phyloP scores from a whole-genome alignment of 352 stramenopile genomes.

The Thraustochytrium striatum region DNA sequence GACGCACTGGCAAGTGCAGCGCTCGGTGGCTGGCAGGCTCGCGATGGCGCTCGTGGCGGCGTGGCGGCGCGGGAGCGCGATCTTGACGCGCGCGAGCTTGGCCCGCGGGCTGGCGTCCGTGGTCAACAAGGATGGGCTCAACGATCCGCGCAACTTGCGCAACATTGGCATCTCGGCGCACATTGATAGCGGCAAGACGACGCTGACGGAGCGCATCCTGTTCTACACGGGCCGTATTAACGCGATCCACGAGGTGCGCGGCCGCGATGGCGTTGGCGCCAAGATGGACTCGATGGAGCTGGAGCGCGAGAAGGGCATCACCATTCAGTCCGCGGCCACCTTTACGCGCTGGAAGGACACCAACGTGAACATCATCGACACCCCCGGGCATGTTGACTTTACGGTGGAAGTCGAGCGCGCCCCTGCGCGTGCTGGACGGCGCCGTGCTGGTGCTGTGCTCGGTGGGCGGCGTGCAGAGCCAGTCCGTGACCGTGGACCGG shows the following conservation, averaged over 20 bases:
- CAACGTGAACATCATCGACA: conserved; percentile 99
- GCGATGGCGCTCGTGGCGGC: no score
- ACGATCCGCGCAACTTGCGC: conserved; percentile 45
- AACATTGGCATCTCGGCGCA: conserved; percentile 95
- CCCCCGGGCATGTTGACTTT: conserved; percentile 98
- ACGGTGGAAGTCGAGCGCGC: conserved; percentile 97
- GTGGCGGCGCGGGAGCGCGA: no score
- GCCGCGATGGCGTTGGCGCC: conserved; percentile 61
- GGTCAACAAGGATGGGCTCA: no score
- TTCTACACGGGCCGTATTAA: conserved; percentile 99
- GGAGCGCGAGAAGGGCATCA: conserved; percentile 99
- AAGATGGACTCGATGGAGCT: conserved; percentile 99
- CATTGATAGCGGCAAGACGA: conserved; percentile 98
- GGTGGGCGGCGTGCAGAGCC: conserved; percentile 81
- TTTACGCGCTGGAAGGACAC: conserved; percentile 89
- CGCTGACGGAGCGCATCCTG: conserved; percentile 97
- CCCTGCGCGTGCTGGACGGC: conserved; percentile 94
- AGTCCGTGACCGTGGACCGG: conserved; percentile 96
- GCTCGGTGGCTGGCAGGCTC: no score
- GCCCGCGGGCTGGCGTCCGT: no score
- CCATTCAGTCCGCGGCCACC: conserved; percentile 96
- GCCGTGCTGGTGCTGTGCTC: conserved; percentile 85
- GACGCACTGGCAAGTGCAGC: no score
- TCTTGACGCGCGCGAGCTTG: no score
- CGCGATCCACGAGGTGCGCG: conserved; percentile 70